A percentile compares a stretch with the other conserved stretches of the same genome.
These are phyloP conservation scores for Saccharomycopsis selenospora DNA, from an alignment of 805 yeast genomes.

Conservation along the genomic window DNA sequence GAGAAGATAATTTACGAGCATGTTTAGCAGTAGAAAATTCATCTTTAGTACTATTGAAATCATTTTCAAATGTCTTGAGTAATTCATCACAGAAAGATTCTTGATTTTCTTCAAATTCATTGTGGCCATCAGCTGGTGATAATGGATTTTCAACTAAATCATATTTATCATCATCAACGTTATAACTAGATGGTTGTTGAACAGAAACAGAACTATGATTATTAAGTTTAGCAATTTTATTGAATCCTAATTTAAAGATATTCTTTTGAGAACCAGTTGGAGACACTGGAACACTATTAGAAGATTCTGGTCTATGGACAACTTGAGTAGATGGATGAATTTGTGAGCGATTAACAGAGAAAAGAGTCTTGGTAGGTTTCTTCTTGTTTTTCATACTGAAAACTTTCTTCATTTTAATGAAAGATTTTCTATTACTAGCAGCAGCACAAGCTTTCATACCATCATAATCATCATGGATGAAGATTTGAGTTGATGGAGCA, in stretches of 20 bases:
- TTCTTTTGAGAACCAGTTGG: neutral
- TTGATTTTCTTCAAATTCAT: neutral
- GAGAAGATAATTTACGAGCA: neutral
- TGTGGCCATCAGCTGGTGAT: neutral
- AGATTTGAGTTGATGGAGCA: neutral
- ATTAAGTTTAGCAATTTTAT: neutral
- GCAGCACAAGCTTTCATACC: neutral
- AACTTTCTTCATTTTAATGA: neutral
- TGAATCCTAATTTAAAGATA: neutral
- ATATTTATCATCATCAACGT: neutral
- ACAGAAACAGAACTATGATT: neutral
- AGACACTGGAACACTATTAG: neutral
- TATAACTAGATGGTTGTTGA: neutral
- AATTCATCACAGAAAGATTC: conserved; percentile 1
- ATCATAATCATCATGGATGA: neutral
- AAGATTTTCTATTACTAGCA: neutral
- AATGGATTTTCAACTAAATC: neutral
- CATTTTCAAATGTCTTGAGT: conserved; percentile 1
- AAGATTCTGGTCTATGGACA: neutral
- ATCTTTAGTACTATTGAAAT: neutral
- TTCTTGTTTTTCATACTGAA: conserved; percentile 1
- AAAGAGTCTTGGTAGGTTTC: neutral
- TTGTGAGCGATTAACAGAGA: neutral
- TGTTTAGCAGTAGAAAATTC: neutral
- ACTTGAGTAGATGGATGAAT: neutral